phyloP scores from a whole-genome alignment of 2,329 filamentous ascomycete genomes.

The Septoria linicola region DNA sequence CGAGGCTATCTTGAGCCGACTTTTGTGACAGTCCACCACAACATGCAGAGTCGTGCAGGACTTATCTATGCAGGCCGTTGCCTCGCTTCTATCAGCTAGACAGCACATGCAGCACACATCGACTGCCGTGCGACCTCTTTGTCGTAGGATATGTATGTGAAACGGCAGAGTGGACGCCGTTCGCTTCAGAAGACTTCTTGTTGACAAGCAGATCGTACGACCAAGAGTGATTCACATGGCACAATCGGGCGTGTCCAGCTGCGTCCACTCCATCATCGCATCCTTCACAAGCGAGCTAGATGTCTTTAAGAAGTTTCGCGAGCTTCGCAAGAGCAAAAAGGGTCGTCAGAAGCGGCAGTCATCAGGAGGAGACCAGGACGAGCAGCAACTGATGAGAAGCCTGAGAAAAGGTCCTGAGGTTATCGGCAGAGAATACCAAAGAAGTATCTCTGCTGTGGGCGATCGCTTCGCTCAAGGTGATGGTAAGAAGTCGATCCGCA shows the following conservation, averaged over 20 bases:
- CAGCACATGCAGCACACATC: slow-evolving; percentile 12
- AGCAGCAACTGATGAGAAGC: slow-evolving; percentile 42
- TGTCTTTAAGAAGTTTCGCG: slow-evolving; percentile 46
- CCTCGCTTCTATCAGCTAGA: slow-evolving; percentile 14
- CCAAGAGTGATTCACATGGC: slow-evolving; percentile 9
- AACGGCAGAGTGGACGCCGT: not conserved
- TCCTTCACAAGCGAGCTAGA: slow-evolving; percentile 48
- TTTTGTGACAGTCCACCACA: slow-evolving; percentile 8
- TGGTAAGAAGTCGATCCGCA: slow-evolving; percentile 37
- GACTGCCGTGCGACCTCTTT: slow-evolving; percentile 15
- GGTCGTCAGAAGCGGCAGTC: slow-evolving; percentile 26
- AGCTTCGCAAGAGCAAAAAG: slow-evolving; percentile 27
- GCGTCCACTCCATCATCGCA: slow-evolving; percentile 44
- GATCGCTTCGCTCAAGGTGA: slow-evolving; percentile 46
- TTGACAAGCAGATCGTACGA: not conserved
- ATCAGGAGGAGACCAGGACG: slow-evolving; percentile 28
- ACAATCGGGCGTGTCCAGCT: slow-evolving; percentile 22
- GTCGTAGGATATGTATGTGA: not conserved
- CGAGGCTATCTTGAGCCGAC: slow-evolving; percentile 6
- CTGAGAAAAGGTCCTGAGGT: slow-evolving; percentile 45
- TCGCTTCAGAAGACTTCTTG: not conserved
- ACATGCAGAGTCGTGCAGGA: slow-evolving; percentile 3
- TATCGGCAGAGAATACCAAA: slow-evolving; percentile 45
- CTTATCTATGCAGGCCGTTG: slow-evolving; percentile 14
- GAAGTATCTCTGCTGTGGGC: slow-evolving; percentile 40